phyloP scores from a whole-genome alignment of 1,284 basidiomycete species.

The Irpex sp. region DNA sequence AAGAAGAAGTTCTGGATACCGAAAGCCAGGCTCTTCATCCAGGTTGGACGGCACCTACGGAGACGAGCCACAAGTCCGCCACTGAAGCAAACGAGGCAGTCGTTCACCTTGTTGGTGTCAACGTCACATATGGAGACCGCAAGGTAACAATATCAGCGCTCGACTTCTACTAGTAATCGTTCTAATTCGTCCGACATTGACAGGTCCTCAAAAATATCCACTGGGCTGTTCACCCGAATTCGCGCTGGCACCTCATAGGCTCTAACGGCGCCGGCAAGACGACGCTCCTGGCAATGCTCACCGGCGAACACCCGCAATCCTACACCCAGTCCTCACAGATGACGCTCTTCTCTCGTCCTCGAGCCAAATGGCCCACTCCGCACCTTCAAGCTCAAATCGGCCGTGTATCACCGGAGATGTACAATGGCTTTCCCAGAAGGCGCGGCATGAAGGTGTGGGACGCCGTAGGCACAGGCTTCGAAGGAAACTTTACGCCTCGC shows the following conservation, averaged over 20 bases:
- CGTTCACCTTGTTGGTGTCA: constrained; percentile 63
- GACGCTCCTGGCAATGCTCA: constrained; percentile 87
- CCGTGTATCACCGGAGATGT: constrained; percentile 86
- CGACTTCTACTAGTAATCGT: not conserved
- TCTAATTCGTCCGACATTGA: not conserved
- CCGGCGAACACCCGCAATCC: constrained; percentile 94
- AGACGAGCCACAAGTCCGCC: not conserved
- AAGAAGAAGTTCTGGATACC: constrained; percentile 20
- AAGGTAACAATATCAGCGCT: constrained; percentile 38
- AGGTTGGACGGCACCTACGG: not conserved
- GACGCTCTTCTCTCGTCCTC: constrained; percentile 68
- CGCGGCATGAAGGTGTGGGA: constrained; percentile 72
- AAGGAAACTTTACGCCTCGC: constrained; percentile 66
- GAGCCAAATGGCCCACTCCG: constrained; percentile 58
- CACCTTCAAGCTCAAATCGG: constrained; percentile 63
- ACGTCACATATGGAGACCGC: constrained; percentile 68
- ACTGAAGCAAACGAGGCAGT: constrained; percentile 34
- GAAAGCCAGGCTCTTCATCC: not conserved
- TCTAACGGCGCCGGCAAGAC: constrained; percentile 95
- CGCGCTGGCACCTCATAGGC: constrained; percentile 87
- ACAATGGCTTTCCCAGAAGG: constrained; percentile 84
- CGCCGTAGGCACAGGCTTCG: constrained; percentile 82
- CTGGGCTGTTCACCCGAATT: constrained; percentile 79
- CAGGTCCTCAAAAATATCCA: constrained; percentile 72
- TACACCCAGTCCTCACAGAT: constrained; percentile 72